phyloP scores from a whole-genome alignment of 805 yeast genomes.

The Pichia insulana region DNA sequence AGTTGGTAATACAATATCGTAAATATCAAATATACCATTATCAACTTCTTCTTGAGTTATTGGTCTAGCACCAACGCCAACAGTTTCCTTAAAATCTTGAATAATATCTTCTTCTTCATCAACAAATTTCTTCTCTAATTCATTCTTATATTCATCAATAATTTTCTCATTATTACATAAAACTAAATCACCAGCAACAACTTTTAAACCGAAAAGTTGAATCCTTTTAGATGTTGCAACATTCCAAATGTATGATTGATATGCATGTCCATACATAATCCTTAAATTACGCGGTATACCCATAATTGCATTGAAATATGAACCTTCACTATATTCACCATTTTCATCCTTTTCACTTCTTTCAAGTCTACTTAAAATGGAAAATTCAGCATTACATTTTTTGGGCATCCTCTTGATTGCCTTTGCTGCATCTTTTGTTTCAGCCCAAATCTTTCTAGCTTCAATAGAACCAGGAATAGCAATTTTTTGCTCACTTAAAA shows the following conservation, averaged over 20 bases:
- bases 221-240: constrained; percentile 70
- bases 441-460: constrained; percentile 76
- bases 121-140: constrained; percentile 4
- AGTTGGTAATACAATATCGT: constrained; percentile 87
- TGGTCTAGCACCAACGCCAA: constrained; percentile 58
- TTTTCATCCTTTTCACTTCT: constrained; percentile 40
- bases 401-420: constrained; percentile 79
- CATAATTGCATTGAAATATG: constrained; percentile 76
- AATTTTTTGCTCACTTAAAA: constrained; percentile 77
- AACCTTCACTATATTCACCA: constrained; percentile 37
- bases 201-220: constrained; percentile 55
- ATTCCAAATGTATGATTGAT: constrained; percentile 96
- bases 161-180: constrained; percentile 31
- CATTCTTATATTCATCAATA: constrained; percentile 6
- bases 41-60: constrained; percentile 68
- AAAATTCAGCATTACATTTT: constrained; percentile 75
- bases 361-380: constrained; percentile 55
- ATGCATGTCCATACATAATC: constrained; percentile 95
- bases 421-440: constrained; percentile 52
- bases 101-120: constrained; percentile 45
- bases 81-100: constrained; percentile 60
- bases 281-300: constrained; percentile 86
- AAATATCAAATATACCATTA: constrained; percentile 50
- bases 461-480: constrained; percentile 77
- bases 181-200: constrained; percentile 79